Evolutionary conservation across 2,329 filamentous ascomycete species (phyloP), one percentile per base, ranked within the genome.

Genomic region (Colletotrichum magnum): DNA sequence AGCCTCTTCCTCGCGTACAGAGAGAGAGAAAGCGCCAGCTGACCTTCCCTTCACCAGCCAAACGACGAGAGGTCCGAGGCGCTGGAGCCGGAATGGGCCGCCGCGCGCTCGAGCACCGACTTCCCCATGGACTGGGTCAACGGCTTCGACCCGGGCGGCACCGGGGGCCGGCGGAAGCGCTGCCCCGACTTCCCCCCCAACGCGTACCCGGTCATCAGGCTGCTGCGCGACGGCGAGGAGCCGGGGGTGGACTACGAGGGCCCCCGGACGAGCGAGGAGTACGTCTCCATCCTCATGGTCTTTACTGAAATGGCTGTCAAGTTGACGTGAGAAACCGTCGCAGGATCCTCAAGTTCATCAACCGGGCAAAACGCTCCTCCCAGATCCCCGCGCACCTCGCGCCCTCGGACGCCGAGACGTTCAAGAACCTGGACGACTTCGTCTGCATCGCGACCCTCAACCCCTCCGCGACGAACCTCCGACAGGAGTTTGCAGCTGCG

Each of bases 401-500:
- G 1, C 26, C 69, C 0, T 72, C 75, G 4, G 63, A 54, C 15
- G 21, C 78, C 6, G 69, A 73, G 1, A 57, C 36, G 0, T 79
- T 80, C 71, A 76, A 75, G 62, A 72, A 66, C 12, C 51, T 69
- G 1, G 80, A 81, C 65, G 78, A 79, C 47, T 75, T 72, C 2
- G 75, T 79, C 4, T 79, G 79, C 58, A 57, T 81, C 13, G 78
- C 75, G 1, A 77, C 77, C 52, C 48, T 80, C 2, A 51, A 62
- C 16, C 26, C 64, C 1, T 66, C 68, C 4, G 74, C 79, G 54
- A 64, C 71, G 3, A 57, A 43, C 6, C 65, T 73, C 6, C 68
- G 71, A 2, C 43, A 69, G 13, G 61, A 62, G 2, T 78, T 80
- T 45, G 64, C 72, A 6, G 67, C 73, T 7, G 70, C 77, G 0